A percentile compares a stretch with the other conserved stretches of the same genome.
These are phyloP conservation scores for Cucumis hystrix DNA, from an alignment of 306 rosid species.

Conservation along the genomic window DNA sequence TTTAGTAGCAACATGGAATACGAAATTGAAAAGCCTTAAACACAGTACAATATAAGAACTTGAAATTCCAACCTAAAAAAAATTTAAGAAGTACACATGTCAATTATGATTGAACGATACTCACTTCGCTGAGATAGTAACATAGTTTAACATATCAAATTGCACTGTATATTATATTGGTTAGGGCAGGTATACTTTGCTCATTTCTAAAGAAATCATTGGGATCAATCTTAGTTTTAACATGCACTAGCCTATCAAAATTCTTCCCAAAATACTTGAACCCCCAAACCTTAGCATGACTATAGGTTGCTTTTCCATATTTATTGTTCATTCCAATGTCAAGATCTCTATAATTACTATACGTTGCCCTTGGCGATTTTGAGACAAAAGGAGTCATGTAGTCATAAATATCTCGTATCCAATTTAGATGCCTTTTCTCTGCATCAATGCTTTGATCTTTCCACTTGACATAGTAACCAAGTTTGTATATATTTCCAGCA, in stretches of 20 bases:
- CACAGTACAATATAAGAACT: no score
- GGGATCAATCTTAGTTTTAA: neutral
- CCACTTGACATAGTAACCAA: neutral
- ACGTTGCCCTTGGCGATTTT: neutral
- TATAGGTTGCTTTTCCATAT: neutral
- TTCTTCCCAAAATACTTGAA: neutral
- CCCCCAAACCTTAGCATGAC: neutral
- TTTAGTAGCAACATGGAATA: no score
- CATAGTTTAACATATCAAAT: no score
- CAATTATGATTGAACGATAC: no score
- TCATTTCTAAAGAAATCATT: neutral
- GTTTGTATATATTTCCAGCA: neutral
- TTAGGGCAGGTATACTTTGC: neutral
- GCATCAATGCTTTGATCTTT: neutral
- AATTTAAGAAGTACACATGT: no score
- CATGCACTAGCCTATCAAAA: neutral
- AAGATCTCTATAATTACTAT: neutral
- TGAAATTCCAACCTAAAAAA: no score
- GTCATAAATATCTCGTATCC: neutral
- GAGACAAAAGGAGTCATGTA: neutral
- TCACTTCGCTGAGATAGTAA: no score
- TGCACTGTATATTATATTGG: neutral
- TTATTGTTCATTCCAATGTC: neutral
- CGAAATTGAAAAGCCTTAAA: no score
- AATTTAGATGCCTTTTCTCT: neutral